Evolutionary conservation across 352 stramenopile genomes (phyloP).

Genomic region (Globisporangium irregulare): DNA sequence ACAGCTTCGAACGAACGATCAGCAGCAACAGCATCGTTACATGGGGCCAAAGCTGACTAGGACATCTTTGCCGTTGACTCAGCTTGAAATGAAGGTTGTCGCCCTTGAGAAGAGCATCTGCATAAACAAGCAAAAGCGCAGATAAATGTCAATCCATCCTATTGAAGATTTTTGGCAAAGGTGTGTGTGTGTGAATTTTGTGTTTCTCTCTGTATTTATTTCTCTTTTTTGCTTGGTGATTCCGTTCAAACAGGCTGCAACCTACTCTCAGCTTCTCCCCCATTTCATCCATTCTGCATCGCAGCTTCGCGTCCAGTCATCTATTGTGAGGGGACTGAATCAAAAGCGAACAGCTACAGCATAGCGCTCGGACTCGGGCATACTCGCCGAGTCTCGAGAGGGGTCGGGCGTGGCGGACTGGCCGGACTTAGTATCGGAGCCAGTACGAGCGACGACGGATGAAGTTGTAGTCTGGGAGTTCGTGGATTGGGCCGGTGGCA

Average conservation of each 20-base stretch:
- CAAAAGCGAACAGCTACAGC: background rate
- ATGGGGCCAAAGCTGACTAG: background rate
- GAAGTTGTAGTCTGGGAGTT: constrained; percentile 99
- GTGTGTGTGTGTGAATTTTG: constrained; percentile 19
- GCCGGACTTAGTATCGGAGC: constrained; percentile 84
- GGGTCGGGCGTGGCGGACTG: background rate
- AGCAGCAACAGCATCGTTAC: background rate
- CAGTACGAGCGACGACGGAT: constrained; percentile 99
- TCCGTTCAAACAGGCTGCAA: constrained; percentile 7
- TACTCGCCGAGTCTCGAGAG: background rate
- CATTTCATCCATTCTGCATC: background rate
- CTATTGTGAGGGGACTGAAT: constrained; percentile 16
- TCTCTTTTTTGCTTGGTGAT: constrained; percentile 24
- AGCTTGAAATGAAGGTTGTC: background rate
- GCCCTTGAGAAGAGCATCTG: constrained; percentile 2
- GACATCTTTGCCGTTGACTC: background rate
- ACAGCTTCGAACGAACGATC: constrained; percentile 11
- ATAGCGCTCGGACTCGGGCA: background rate
- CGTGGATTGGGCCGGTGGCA: constrained; percentile 97
- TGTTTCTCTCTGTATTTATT: constrained; percentile 21
- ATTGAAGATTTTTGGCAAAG: background rate
- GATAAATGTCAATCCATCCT: background rate
- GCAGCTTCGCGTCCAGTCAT: constrained; percentile 2
- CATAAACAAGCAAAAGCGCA: background rate
- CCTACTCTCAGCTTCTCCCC: background rate